Evolutionary conservation across 805 yeast genomes (phyloP), one percentile per base, ranked within the genome.

Genomic region (Wickerhamiella siamensis): DNA sequence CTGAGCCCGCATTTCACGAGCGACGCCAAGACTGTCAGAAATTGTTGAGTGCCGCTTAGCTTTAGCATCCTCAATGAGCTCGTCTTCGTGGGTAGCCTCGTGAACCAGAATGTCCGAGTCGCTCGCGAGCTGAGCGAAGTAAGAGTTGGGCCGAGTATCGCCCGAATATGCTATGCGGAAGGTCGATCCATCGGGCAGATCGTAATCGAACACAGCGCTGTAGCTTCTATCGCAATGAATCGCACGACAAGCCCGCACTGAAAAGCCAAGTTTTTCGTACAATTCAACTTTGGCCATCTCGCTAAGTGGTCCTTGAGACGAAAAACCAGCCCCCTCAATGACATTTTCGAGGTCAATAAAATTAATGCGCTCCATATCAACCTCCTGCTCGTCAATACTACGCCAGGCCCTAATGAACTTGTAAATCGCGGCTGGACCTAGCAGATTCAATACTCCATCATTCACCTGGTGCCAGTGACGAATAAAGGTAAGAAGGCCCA

Each of bases 31-130:
- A 0, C 97, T 97, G 55, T 88, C 97, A 17, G 80, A 72, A 43
- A 86, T 74, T 0, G 99, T 91, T 12, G 94, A 77, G 56, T 91
- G 99, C 46, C 75, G 73, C 57, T 91, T 91, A 27, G 71, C 68
- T 21, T 72, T 59, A 0, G 98, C 98, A 57, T 86, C 96, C 41
- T 72, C 76, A 5, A 68, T 63, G 37, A 84, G 65, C 26, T 72
- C 82, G 57, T 84, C 83, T 43, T 83, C 95, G 47, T 91, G 70
- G 0, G 98, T 83, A 0, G 96, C 87, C 58, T 91, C 99, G 59
- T 91, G 99, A 38, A 91, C 77, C 44, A 91, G 66, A 38, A 91
- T 58, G 54, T 84, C 88, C 21, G 83, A 72, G 10, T 65, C 58
- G 17, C 55, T 45, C 1, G 95, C 97, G 41, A 83, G 71, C 2